phyloP scores from a whole-genome alignment of 257 asterid genomes.

The Solanum appendiculatum region DNA sequence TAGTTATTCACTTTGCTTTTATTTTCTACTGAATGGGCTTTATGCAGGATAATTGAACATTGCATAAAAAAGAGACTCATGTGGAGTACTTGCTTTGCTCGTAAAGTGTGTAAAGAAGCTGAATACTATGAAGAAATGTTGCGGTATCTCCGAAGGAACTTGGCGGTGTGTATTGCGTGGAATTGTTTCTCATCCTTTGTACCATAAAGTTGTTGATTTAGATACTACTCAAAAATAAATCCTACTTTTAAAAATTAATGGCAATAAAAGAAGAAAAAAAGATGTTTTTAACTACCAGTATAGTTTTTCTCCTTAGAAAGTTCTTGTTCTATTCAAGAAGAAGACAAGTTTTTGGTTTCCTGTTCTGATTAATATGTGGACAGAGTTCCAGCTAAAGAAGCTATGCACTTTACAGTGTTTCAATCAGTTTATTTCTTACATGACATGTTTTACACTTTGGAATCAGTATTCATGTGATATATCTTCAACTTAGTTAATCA shows the following conservation, averaged over 20 bases:
- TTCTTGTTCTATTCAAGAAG: not conserved
- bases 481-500: not conserved
- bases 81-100: constrained; percentile 83
- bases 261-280: not conserved
- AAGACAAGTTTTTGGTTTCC: not conserved
- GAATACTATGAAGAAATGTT: constrained; percentile 98
- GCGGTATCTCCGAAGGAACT: constrained; percentile 87
- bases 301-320: not conserved
- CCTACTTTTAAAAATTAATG: not conserved
- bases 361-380: not conserved
- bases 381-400: not conserved
- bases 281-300: not conserved
- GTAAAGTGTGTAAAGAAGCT: constrained; percentile 86
- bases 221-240: not conserved
- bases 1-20: not conserved
- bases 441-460: not conserved
- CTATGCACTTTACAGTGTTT: not conserved
- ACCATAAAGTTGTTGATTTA: not conserved
- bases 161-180: constrained; percentile 56
- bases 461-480: not conserved
- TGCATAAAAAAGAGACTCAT: constrained; percentile 83
- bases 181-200: constrained; percentile 1
- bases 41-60: constrained; percentile 75
- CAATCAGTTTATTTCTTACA: not conserved
- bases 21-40: not conserved